Percentiles rank a stretch among this genome's conserved stretches.
Evolutionary conservation across 176 grass and related monocot species (phyloP).

Genomic region (Eragrostis curvula): DNA sequence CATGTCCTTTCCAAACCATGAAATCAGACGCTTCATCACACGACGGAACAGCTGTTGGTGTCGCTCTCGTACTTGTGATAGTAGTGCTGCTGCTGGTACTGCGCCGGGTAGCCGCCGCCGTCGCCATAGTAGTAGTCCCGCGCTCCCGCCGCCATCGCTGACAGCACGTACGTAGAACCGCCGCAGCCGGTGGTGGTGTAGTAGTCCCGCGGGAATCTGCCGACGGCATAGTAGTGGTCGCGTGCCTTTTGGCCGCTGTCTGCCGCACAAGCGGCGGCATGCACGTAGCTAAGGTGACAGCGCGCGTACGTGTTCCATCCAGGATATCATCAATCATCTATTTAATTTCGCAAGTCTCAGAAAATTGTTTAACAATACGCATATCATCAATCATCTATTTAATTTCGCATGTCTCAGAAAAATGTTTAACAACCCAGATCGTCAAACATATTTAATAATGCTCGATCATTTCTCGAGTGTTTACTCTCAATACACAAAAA

Average conservation of each 20-base stretch:
- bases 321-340: no score
- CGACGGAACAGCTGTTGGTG: slow-evolving; percentile 47
- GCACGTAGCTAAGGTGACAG: background rate
- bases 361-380: no score
- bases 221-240: slow-evolving; percentile 40
- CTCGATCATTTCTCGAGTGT: no score
- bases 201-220: background rate
- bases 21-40: slow-evolving; percentile 16
- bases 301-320: background rate
- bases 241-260: no score
- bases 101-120: slow-evolving; percentile 15
- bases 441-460: no score
- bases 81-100: slow-evolving; percentile 38
- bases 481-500: no score
- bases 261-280: background rate
- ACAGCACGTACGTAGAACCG: slow-evolving; percentile 26
- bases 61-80: slow-evolving; percentile 40
- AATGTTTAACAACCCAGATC: no score
- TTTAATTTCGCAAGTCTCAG: no score
- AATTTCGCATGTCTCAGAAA: no score
- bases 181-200: background rate
- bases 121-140: slow-evolving; percentile 26
- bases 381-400: no score
- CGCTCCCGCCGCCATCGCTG: background rate
- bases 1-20: background rate